Conservation (phyloP, 257 asterid genomes). For the Gentiana macrophylla region DNA sequence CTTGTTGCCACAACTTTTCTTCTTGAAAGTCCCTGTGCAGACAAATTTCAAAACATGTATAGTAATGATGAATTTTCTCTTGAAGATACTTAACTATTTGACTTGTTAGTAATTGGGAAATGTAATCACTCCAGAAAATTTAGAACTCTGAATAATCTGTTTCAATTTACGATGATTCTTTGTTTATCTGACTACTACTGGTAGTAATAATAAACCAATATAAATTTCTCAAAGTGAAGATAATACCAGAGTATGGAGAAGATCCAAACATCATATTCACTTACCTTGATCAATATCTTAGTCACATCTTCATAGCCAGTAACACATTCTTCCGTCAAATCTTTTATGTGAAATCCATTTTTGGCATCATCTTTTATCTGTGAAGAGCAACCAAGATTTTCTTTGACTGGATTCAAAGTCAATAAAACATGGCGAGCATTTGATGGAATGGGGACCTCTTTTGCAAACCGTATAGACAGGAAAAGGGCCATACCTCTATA, state of each 20-base stretch:
- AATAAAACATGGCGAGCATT: too few relatives aligned
- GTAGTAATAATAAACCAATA: not conserved
- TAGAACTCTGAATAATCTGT: too few relatives aligned
- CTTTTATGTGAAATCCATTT: slow-evolving; percentile 82
- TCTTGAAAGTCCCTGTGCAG: slow-evolving; percentile 70
- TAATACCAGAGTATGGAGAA: not conserved
- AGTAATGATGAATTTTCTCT: too few relatives aligned
- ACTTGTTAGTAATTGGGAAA: too few relatives aligned
- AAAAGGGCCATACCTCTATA: slow-evolving; percentile 47
- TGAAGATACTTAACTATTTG: too few relatives aligned
- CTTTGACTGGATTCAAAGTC: not conserved
- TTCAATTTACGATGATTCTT: too few relatives aligned
- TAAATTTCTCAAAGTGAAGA: not conserved
- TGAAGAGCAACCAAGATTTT: slow-evolving; percentile 9
- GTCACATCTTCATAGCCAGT: slow-evolving; percentile 72
- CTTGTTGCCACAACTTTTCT: slow-evolving; percentile 83
- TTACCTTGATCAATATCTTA: slow-evolving; percentile 78
- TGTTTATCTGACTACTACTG: not conserved
- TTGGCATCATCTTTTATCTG: slow-evolving; percentile 82
- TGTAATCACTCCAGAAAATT: too few relatives aligned
- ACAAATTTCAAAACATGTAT: not conserved
- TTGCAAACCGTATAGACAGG: not conserved
- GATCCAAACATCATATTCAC: not conserved
- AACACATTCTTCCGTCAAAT: slow-evolving; percentile 84
- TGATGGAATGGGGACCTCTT: too few relatives aligned